Percentiles rank a stretch among this genome's conserved stretches.
Evolutionary conservation across 805 yeast genomes (phyloP).

Genomic region (Cyberlindnera petersonii): DNA sequence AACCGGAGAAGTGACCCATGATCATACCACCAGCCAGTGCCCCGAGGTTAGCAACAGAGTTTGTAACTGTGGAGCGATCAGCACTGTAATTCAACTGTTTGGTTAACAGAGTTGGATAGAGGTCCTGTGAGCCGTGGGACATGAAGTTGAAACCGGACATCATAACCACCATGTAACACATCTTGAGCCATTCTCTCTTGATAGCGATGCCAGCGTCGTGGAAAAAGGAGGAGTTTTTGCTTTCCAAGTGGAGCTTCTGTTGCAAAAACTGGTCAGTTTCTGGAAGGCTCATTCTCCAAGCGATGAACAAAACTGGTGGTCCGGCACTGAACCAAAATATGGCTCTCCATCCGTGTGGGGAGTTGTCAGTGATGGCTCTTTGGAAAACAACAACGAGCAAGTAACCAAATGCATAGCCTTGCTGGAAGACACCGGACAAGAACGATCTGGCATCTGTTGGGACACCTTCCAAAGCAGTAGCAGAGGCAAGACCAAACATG

Average conservation of each 20-base stretch:
- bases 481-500: slow-evolving; percentile 40
- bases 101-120: slow-evolving; percentile 52
- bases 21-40: slow-evolving; percentile 54
- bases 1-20: slow-evolving; percentile 52
- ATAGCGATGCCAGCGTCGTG: slow-evolving; percentile 32
- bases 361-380: slow-evolving; percentile 52
- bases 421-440: slow-evolving; percentile 67
- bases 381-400: slow-evolving; percentile 60
- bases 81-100: slow-evolving; percentile 40
- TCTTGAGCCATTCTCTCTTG: slow-evolving; percentile 12
- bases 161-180: slow-evolving; percentile 48
- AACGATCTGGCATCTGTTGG: slow-evolving; percentile 55
- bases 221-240: slow-evolving; percentile 31
- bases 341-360: slow-evolving; percentile 47
- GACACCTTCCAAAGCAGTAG: slow-evolving; percentile 40
- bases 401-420: slow-evolving; percentile 75
- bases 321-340: slow-evolving; percentile 71
- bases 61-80: slow-evolving; percentile 50
- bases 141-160: slow-evolving; percentile 63
- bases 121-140: slow-evolving; percentile 63
- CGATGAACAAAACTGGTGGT: slow-evolving; percentile 38
- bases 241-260: slow-evolving; percentile 36
- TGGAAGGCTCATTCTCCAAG: slow-evolving; percentile 41
- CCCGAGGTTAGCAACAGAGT: slow-evolving; percentile 55
- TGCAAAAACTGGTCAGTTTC: slow-evolving; percentile 50